A percentile compares a stretch with the other conserved stretches of the same genome.
Conservation (phyloP, 2,329 filamentous ascomycete genomes). For the Colletotrichum ledebouriae region DNA sequence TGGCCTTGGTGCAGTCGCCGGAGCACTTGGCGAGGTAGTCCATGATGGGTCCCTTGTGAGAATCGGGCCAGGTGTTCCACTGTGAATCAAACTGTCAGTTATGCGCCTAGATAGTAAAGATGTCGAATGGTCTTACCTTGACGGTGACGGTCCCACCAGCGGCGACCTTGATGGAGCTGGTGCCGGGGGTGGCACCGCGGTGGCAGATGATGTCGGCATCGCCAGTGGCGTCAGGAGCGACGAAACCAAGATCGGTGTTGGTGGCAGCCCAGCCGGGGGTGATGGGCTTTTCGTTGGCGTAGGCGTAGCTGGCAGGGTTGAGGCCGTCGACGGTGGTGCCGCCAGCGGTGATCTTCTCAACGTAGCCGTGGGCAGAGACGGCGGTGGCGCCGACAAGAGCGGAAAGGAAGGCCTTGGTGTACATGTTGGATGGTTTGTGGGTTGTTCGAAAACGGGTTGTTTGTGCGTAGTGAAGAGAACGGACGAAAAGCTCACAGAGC, state of each 20-base stretch:
- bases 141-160: conserved; percentile 72
- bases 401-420: conserved; percentile 44
- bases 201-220: conserved; percentile 63
- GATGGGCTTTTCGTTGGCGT: conserved; percentile 46
- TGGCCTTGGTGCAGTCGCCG: conserved; percentile 66
- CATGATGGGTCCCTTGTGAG: conserved; percentile 73
- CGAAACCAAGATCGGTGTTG: conserved; percentile 58
- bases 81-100: neutral
- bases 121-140: conserved; percentile 46
- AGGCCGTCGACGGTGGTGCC: conserved; percentile 49
- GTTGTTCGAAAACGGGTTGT: conserved; percentile 1
- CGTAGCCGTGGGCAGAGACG: conserved; percentile 51
- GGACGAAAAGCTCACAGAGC: conserved; percentile 40
- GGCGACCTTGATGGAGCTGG: conserved; percentile 59
- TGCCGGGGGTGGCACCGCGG: conserved; percentile 56
- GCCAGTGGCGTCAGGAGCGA: conserved; percentile 57
- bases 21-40: conserved; percentile 71
- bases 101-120: neutral
- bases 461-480: conserved; percentile 19
- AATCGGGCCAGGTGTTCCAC: conserved; percentile 75
- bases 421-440: conserved; percentile 26
- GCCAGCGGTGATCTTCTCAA: conserved; percentile 49
- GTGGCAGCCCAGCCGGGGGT: conserved; percentile 44
- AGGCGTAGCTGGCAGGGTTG: conserved; percentile 46
- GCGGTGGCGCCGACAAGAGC: conserved; percentile 44